Base-by-base conservation (phyloP, 2,329 filamentous ascomycete genomes). In the Lachnellula subtilissima region DNA sequence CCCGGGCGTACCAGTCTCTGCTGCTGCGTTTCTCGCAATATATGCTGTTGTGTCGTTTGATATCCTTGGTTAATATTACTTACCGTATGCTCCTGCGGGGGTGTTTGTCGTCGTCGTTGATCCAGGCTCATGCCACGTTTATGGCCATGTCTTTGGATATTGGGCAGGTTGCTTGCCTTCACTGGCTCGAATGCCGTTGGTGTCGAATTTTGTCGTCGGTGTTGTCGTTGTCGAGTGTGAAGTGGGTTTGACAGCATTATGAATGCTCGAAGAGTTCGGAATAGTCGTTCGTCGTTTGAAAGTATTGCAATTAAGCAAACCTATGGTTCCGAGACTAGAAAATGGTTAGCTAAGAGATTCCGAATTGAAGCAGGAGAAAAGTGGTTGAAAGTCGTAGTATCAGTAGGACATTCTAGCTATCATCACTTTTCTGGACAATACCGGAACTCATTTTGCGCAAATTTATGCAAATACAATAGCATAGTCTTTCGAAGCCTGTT, bases 21-120 rank as follows among this genome's bases (percentile, higher is more conserved):
- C 86, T 89, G 85, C 84, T 93, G 90, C 85, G 87, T 82, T 89
- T 89, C 88, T 87, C 87, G 88, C 86, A 91, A 82, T 77, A 84
- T 81, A 82, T 91, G 87, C 83, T 92, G 88, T 82, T 78, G 76
- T 69, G 66, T 69, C 75, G 77, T 75, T 67, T 68, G 65, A 65
- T 69, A 71, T 80, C 77, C 78, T 78, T 73, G 69, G 78, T 81
- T 81, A 81, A 78, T 80, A 73, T 72, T 78, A 76, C 76, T 79
- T 78, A 78, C 75, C 69, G 57, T 60, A 55, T 58, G 56, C 43
- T 68, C 68, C 65, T 69, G 68, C 67, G 63, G 64, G 57, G 64
- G 77, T 76, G 73, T 57, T 68, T 80, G 78, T 73, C 82, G 80
- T 74, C 80, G 79, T 75, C 84, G 78, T 63, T 83, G 88, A 75